A percentile compares a stretch with the other conserved stretches of the same genome.
These are phyloP conservation scores for Cystofilobasidium macerans DNA, from an alignment of 768 basidiomycete species.

Conservation along the genomic window DNA sequence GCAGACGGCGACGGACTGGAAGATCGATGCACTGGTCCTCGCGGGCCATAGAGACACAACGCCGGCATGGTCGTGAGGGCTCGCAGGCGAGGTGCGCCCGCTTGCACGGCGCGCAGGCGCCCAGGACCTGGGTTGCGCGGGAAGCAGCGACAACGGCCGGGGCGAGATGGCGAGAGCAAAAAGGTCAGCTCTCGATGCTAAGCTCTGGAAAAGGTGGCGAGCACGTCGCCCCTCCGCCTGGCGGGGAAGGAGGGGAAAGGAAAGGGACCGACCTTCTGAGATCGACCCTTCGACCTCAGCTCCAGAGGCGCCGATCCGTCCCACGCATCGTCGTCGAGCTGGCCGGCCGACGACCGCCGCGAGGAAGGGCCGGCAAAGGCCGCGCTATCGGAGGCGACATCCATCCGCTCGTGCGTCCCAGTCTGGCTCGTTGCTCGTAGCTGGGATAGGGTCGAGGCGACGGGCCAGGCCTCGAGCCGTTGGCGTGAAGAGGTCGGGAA, in stretches of 20 bases:
- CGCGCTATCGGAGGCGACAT: too few relatives aligned
- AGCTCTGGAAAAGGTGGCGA: too few relatives aligned
- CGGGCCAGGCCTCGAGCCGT: too few relatives aligned
- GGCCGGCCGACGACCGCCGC: too few relatives aligned
- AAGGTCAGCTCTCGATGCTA: not conserved
- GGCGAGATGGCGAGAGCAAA: not conserved
- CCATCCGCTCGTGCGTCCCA: too few relatives aligned
- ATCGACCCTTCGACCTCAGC: slow-evolving; percentile 1
- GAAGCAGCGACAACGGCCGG: too few relatives aligned
- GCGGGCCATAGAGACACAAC: not conserved
- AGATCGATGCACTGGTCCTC: slow-evolving; percentile 4
- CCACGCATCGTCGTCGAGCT: not conserved
- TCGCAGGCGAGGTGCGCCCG: not conserved
- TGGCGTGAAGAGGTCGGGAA: too few relatives aligned
- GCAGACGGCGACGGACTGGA: not conserved
- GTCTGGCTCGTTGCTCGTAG: too few relatives aligned
- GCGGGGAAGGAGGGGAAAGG: not conserved
- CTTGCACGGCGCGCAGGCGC: slow-evolving; percentile 2
- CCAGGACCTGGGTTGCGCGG: not conserved
- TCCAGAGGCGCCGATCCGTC: slow-evolving; percentile 1
- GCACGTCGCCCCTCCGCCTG: too few relatives aligned
- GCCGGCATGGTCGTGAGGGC: not conserved
- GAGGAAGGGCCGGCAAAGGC: too few relatives aligned
- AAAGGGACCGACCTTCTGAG: not conserved
- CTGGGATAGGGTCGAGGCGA: too few relatives aligned